Evolutionary conservation across 352 stramenopile species (phyloP), one percentile per base, ranked within the genome.

Genomic region (Phytophthora fragariae): DNA sequence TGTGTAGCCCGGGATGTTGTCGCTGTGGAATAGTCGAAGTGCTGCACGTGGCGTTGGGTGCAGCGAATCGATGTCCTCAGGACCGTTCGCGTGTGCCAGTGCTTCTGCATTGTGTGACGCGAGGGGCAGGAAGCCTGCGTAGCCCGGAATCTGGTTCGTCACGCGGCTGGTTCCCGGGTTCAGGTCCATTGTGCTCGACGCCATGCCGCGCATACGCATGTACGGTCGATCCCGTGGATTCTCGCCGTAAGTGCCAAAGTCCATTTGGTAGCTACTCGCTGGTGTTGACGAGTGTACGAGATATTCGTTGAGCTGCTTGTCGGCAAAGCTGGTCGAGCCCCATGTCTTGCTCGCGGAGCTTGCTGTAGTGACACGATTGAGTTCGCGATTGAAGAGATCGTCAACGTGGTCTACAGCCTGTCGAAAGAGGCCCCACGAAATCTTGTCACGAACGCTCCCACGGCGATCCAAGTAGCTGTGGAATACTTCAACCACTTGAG

Each of bases 1-100:
- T 9, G 88, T 91, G 75, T 97, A 97, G 0, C 89, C 89, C 0
- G 91, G 88, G 14, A 97, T 70, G 57, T 97, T 95, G 62, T 95
- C 86, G 65, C 69, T 89, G 66, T 96, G 77, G 66, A 89, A 96
- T 17, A 97, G 73, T n/a, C 86, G 83, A 29, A 95, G 66, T 14
- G 80, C 78, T 57, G 80, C 77, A 12, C 74, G 75, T 19, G 82
- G 77, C 1, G 72, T 75, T 14, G 75, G 86, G 15, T 65, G 76
- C 44, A 81, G 58, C 1, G 29, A 54, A 6, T 68, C 57, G 14
- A 72, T 66, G 5, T 76, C 62, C 33, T 83, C 53, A 0, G 73
- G 72, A 14, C 85, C 83, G 55, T 92, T 84, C 0, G 80, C 84
- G 24, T 96, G 89, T 0, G 71, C 69, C 0, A 91, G 63, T 1